Evolutionary conservation across 371 early-diverging fungal species (phyloP), one percentile per base, ranked within the genome.

Genomic region (Smittium culicis): DNA sequence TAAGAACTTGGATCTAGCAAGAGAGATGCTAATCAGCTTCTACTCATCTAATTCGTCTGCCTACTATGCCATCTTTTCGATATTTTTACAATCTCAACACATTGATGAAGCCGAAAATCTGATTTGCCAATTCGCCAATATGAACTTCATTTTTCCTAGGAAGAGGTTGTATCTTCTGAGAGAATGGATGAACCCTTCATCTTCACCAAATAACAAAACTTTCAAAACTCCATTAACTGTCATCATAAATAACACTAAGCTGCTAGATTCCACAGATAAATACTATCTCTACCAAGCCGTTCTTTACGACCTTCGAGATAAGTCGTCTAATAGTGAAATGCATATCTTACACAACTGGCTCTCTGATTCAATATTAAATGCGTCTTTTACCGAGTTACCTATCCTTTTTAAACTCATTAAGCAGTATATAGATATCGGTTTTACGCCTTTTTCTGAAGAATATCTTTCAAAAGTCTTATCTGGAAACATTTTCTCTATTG

Each of bases 51-150:
- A 54, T 27, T 25, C 17, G 32, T 27, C 24, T 1, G 27, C 35
- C 29, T 33, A 33, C 45, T n/a, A 29, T 45, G 33, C 59, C 60
- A 16, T 70, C 1, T 69, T 5, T 45, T 54, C 33, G 35, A 1
- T n/a, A 24, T 66, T 61, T 66, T 0, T 54, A 31, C 73, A 84
- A 88, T 88, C 71, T 86, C 86, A 65, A 88, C 87, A 71, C 88
- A 85, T 72, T 84, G 84, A 61, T 88, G 88, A 83, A 87, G 87
- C 62, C 87, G 88, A 82, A 80, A 76, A 80, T 75, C 31, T 11
- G 31, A n/a, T 20, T 65, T 31, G 30, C 34, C 56, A 54, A 64
- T 67, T 67, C 32, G 56, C 31, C 54, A 24, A 25, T 45, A 34
- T 16, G 35, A 17, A 45, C 20, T 45, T 45, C 45, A 45, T 45